These are phyloP conservation scores for Nicotiana benthamiana DNA, from an alignment of 257 asterid species.

Conservation along the genomic window DNA sequence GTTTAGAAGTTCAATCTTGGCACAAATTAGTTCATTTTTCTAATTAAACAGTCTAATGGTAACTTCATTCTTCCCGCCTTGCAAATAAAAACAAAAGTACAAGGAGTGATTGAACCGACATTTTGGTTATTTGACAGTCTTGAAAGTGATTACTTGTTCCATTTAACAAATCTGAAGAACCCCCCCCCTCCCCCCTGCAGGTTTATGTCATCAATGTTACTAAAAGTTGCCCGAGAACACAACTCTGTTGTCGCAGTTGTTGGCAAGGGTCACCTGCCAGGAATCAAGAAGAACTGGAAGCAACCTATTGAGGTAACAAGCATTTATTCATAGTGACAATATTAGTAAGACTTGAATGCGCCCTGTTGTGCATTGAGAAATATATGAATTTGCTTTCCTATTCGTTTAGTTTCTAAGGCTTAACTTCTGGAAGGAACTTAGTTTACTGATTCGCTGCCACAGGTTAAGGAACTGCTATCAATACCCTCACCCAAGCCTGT, in stretches of 20 bases:
- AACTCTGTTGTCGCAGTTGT: constrained; percentile 89
- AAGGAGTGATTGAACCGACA: background rate
- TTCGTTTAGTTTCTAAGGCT: background rate
- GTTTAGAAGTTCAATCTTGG: background rate
- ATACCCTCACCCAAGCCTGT: constrained; percentile 34
- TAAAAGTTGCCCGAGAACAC: constrained; percentile 61
- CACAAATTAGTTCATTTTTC: background rate
- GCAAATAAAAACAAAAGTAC: background rate
- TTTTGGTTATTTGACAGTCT: background rate
- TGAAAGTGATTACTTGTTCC: background rate
- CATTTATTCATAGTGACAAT: background rate
- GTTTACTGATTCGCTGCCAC: background rate
- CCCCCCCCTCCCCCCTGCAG: constrained; percentile 19
- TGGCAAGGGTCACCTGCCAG: constrained; percentile 89
- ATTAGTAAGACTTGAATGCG: background rate
- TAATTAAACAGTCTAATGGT: background rate
- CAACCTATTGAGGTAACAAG: constrained; percentile 63
- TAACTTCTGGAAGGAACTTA: background rate
- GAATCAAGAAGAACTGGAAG: constrained; percentile 76
- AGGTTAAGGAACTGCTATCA: constrained; percentile 51
- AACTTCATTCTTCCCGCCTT: background rate
- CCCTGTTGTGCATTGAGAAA: background rate
- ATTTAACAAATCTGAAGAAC: background rate
- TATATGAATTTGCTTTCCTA: background rate
- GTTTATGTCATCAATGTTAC: constrained; percentile 70